Percentiles rank a stretch among this genome's conserved stretches.
Conservation (phyloP, 768 basidiomycete genomes). For the Xerocomellus chrysenteron region DNA sequence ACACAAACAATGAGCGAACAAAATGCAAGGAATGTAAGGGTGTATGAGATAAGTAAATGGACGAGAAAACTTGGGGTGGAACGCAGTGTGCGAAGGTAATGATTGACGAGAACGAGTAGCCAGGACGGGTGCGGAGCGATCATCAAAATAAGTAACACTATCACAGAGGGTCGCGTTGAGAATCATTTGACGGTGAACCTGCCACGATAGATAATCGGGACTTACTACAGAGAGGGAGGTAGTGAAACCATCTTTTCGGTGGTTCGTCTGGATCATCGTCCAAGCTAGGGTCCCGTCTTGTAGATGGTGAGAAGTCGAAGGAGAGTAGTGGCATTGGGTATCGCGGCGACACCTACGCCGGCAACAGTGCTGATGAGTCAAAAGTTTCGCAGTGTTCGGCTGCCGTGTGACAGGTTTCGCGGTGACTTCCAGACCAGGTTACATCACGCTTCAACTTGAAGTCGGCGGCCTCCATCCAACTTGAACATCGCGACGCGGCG, state of each 20-base stretch:
- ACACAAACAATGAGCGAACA: slow-evolving; percentile 73
- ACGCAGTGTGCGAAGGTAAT: slow-evolving; percentile 58
- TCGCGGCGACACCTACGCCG: neutral
- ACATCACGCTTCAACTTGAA: too few species aligned
- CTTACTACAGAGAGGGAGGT: slow-evolving; percentile 57
- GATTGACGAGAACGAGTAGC: slow-evolving; percentile 63
- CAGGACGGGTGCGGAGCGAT: slow-evolving; percentile 75
- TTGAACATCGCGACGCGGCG: too few species aligned
- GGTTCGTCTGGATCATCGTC: slow-evolving; percentile 36
- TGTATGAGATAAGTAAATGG: slow-evolving; percentile 61
- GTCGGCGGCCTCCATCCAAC: too few species aligned
- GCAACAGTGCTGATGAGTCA: too few species aligned
- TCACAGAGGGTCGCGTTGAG: slow-evolving; percentile 3
- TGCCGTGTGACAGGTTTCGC: too few species aligned
- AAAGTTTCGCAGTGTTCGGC: too few species aligned
- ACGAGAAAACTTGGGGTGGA: slow-evolving; percentile 44
- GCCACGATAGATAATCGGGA: neutral
- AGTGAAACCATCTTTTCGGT: slow-evolving; percentile 54
- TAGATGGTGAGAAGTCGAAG: slow-evolving; percentile 22
- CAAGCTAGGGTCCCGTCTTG: slow-evolving; percentile 10
- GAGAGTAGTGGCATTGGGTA: slow-evolving; percentile 31
- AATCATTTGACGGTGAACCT: neutral
- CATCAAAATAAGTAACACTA: slow-evolving; percentile 55
- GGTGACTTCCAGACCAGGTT: too few species aligned
- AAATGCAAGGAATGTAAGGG: slow-evolving; percentile 66